Percentiles rank a stretch among this genome's conserved stretches.
Evolutionary conservation across 2,329 filamentous ascomycete genomes (phyloP).

Genomic region (Apiospora phragmitis): DNA sequence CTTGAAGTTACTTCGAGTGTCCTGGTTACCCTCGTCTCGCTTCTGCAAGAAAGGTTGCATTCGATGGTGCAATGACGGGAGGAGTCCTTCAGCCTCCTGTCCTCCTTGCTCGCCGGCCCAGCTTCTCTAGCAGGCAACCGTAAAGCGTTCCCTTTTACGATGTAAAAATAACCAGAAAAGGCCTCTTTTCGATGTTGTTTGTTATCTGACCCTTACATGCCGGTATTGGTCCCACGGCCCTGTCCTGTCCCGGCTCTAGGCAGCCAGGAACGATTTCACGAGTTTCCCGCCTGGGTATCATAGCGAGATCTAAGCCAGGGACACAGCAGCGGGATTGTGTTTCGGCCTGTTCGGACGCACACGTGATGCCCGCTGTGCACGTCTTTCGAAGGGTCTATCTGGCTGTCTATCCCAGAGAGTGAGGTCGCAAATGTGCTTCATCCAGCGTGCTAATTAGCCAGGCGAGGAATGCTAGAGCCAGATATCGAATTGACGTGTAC

Average conservation of each 20-base stretch:
- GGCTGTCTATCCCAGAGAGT: neutral
- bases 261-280: neutral
- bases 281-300: neutral
- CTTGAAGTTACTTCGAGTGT: neutral
- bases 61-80: neutral
- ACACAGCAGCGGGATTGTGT: neutral
- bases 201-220: neutral
- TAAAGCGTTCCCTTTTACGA: neutral
- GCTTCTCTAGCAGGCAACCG: neutral
- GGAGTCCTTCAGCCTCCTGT: neutral
- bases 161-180: neutral
- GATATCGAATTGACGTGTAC: neutral
- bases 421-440: neutral
- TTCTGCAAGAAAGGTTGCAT: neutral
- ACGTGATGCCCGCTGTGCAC: neutral
- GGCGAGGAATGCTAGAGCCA: neutral
- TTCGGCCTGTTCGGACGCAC: neutral
- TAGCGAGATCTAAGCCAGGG: neutral
- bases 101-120: neutral
- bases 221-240: neutral
- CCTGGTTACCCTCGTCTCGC: neutral
- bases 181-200: neutral
- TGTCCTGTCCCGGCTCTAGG: neutral
- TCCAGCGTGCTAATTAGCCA: neutral
- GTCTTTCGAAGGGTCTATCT: neutral